Evolutionary conservation across 208 protist species (phyloP).

Genomic region (Novymonas esmeraldas): DNA sequence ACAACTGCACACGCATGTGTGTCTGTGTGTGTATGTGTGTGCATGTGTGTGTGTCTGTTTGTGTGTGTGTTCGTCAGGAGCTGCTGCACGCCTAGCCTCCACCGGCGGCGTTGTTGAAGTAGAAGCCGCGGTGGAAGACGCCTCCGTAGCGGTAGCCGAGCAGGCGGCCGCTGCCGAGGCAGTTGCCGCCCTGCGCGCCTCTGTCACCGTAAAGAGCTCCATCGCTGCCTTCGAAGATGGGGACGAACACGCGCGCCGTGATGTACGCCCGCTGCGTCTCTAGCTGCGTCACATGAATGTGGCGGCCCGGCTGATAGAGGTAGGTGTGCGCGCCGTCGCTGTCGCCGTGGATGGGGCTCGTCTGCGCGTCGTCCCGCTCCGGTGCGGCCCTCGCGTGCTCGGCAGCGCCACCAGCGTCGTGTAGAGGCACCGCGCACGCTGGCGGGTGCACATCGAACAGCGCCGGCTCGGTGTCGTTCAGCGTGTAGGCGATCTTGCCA

Average conservation of each 20-base stretch:
- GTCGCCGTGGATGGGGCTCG: slow-evolving; percentile 31
- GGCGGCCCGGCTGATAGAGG: slow-evolving; percentile 55
- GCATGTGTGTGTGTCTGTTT: background rate
- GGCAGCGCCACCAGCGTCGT: background rate
- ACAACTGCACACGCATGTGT: background rate
- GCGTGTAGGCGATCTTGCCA: slow-evolving; percentile 74
- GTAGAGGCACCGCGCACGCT: slow-evolving; percentile 38
- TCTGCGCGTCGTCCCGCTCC: background rate
- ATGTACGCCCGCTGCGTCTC: slow-evolving; percentile 58
- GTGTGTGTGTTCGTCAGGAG: background rate
- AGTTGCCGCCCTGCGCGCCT: slow-evolving; percentile 38
- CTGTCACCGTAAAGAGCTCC: slow-evolving; percentile 22
- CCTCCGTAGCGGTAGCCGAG: slow-evolving; percentile 75
- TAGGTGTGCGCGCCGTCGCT: slow-evolving; percentile 50
- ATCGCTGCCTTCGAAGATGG: slow-evolving; percentile 45
- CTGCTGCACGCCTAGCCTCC: background rate
- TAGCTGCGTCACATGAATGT: slow-evolving; percentile 70
- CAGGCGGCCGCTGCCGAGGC: slow-evolving; percentile 38
- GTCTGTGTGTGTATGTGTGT: slow-evolving; percentile 1
- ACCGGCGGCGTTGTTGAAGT: slow-evolving; percentile 29
- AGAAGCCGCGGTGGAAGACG: slow-evolving; percentile 72
- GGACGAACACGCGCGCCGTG: slow-evolving; percentile 78
- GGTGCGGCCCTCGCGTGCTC: background rate
- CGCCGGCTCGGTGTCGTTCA: slow-evolving; percentile 73
- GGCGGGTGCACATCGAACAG: slow-evolving; percentile 56